Evolutionary conservation across 2,329 filamentous ascomycete species (phyloP).

Genomic region (Parastagonospora nodorum): DNA sequence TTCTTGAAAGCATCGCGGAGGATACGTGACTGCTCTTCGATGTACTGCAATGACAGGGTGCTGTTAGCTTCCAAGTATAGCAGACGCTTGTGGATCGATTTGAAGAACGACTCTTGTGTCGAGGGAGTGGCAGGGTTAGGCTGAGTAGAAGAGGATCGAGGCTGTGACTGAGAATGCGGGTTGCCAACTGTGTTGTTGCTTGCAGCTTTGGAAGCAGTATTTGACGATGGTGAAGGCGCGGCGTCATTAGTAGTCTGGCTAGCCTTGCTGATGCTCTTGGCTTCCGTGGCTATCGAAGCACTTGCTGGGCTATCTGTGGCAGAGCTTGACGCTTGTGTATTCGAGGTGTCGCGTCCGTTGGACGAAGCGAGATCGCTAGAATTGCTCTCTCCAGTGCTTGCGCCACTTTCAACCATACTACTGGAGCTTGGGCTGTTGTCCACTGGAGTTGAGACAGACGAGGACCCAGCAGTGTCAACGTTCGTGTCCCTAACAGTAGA

Average conservation of each 20-base stretch:
- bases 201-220: slow-evolving; percentile 14
- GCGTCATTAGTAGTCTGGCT: slow-evolving; percentile 17
- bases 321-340: slow-evolving; percentile 6
- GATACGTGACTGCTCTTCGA: slow-evolving; percentile 92
- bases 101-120: slow-evolving; percentile 97
- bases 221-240: slow-evolving; percentile 8
- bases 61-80: slow-evolving; percentile 91
- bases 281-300: slow-evolving; percentile 5
- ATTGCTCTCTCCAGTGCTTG: neutral
- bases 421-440: neutral
- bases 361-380: neutral
- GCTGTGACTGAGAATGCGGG: slow-evolving; percentile 20
- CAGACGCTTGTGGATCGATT: slow-evolving; percentile 90
- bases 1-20: slow-evolving; percentile 84
- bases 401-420: neutral
- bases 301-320: slow-evolving; percentile 4
- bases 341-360: neutral
- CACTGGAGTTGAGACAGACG: neutral
- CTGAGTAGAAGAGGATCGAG: slow-evolving; percentile 49
- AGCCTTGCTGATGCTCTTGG: slow-evolving; percentile 10
- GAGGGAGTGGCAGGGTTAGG: slow-evolving; percentile 69
- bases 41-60: slow-evolving; percentile 90
- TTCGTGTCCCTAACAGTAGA: neutral
- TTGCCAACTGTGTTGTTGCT: slow-evolving; percentile 24
- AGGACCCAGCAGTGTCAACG: neutral